Base-by-base conservation (phyloP, 192 early-diverging fungal genomes). In the Coemansia sp. region DNA sequence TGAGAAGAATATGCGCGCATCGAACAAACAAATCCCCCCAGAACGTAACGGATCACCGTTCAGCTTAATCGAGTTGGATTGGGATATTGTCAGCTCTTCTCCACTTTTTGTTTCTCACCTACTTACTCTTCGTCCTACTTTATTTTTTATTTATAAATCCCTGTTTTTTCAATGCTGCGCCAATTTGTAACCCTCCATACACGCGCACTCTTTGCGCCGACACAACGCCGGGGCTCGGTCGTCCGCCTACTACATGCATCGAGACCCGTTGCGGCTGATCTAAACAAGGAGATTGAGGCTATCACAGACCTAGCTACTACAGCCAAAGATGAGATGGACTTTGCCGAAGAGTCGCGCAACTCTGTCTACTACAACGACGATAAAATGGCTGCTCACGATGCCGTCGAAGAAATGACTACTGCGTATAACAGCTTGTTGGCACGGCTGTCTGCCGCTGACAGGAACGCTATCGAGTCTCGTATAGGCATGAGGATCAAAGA, bases 361-460 rank as follows among this genome's bases (percentile, higher is more conserved):
- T 79, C 82, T 2, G 77, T 84, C 3, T 84, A 84, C 68, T 84
- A 84, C 74, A 84, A 84, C 61, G 74, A 79, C 16, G 82, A 84
- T 43, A 84, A 84, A 33, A 36, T 44, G 69, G 59, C 77, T 2
- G 82, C 82, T 0, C 82, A 84, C 41, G 72, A 84, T 15, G 82
- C 82, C 20, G 78, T 84, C n/a, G 82, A 84, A 20, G 69, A 79
- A n/a, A 67, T 84, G 74, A 68, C 71, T 22, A 27, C 13, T 5
- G 68, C 77, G 4, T 84, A 84, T 41, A 72, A 67, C 27, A 34
- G 41, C 13, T 43, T 84, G 63, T 61, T 84, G 20, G 70, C 27
- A 7, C 67, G 78, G 5, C 74, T 84, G 6, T 59, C 59, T 9
- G 74, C 66, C 10, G 65, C 64, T 16, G 78, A 79, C 42, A 79